A percentile compares a stretch with the other conserved stretches of the same genome.
These are phyloP conservation scores for Melanopsichium pennsylvanicum DNA, from an alignment of 1,284 basidiomycete species.

Conservation along the genomic window DNA sequence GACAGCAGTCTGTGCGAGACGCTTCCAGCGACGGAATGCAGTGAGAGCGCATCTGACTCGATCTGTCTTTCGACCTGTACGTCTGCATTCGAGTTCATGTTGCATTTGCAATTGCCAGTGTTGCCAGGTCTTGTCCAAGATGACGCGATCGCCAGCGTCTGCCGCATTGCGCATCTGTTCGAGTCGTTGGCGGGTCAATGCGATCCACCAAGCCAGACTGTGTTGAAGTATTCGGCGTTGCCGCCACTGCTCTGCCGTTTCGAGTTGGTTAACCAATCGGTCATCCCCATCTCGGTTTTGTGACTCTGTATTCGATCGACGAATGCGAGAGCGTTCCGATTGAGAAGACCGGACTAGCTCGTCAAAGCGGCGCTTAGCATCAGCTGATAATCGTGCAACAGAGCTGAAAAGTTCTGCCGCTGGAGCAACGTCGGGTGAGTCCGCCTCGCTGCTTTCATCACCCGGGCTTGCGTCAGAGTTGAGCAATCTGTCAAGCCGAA, in stretches of 20 bases:
- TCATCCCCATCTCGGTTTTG: conserved; percentile 20
- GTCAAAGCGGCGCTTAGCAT: conserved; percentile 40
- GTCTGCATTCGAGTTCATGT: not conserved
- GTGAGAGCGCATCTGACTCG: conserved; percentile 42
- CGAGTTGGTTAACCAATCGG: not conserved
- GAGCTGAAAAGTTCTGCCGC: not conserved
- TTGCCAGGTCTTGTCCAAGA: conserved; percentile 28
- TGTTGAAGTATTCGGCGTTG: conserved; percentile 17
- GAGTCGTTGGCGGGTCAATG: conserved; percentile 22
- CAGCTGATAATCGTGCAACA: conserved; percentile 4
- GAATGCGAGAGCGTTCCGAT: conserved; percentile 17
- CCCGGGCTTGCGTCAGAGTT: not conserved
- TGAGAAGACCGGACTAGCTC: conserved; percentile 45
- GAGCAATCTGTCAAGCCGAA: conserved; percentile 20
- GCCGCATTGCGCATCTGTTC: conserved; percentile 17
- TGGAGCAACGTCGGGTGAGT: not conserved
- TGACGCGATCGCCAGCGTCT: conserved; percentile 20
- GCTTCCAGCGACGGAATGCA: conserved; percentile 43
- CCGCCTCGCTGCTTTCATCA: not conserved
- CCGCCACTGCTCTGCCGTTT: conserved; percentile 26
- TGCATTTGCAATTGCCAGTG: conserved; percentile 11
- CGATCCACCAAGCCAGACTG: conserved; percentile 47
- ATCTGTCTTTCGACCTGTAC: conserved; percentile 24
- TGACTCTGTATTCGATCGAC: conserved; percentile 7
- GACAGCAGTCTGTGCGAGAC: not conserved